phyloP scores from a whole-genome alignment of 805 yeast genomes.

The Ogataea populi-albae region DNA sequence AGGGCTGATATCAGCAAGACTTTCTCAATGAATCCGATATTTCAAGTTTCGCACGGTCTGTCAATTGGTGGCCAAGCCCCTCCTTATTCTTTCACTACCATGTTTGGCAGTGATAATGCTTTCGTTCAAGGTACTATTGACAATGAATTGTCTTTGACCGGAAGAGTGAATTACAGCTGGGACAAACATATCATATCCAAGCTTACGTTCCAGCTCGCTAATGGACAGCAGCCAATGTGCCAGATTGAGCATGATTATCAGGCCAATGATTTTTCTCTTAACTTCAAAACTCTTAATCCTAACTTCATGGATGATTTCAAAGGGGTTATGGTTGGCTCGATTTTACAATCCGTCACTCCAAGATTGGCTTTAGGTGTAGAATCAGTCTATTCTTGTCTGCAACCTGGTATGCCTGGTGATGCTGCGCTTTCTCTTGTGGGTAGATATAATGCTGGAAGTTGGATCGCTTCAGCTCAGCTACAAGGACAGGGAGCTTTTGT shows the following conservation, averaged over 20 bases:
- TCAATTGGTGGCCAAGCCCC: constrained; percentile 86
- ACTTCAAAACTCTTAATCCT: constrained; percentile 90
- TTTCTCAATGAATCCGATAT: constrained; percentile 85
- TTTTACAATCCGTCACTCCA: constrained; percentile 85
- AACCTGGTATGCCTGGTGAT: constrained; percentile 74
- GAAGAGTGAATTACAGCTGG: constrained; percentile 92
- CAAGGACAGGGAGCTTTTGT: constrained; percentile 89
- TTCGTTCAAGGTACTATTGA: constrained; percentile 92
- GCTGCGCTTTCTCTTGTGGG: constrained; percentile 87
- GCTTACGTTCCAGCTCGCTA: constrained; percentile 82
- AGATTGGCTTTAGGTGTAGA: constrained; percentile 87
- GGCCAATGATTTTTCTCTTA: constrained; percentile 83
- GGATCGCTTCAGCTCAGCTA: constrained; percentile 92
- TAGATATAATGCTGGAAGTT: constrained; percentile 82
- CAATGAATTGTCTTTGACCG: constrained; percentile 78
- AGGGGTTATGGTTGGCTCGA: constrained; percentile 90
- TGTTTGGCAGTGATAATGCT: constrained; percentile 80
- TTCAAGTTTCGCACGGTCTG: constrained; percentile 94
- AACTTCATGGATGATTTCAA: constrained; percentile 72
- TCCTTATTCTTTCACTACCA: constrained; percentile 85
- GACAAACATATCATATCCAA: constrained; percentile 72
- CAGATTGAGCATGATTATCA: constrained; percentile 96
- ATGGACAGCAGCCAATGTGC: constrained; percentile 88
- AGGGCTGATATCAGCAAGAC: constrained; percentile 96
- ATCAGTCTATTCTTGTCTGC: constrained; percentile 79